Base-by-base conservation (phyloP, 2,329 filamentous ascomycete species). In the Fusarium tanahbumbuense region DNA sequence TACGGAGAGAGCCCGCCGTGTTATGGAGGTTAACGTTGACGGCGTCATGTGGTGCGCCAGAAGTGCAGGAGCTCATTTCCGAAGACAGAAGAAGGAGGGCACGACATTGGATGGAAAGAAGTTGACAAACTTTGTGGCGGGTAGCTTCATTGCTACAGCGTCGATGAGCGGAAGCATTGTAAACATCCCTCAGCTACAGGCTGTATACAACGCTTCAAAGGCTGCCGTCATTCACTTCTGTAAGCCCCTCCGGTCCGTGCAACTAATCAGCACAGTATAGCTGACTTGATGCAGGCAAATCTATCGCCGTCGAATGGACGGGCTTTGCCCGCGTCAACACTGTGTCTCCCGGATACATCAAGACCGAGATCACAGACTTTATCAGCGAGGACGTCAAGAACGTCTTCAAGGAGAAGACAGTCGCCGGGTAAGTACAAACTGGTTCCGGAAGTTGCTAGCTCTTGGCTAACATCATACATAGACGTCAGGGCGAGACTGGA, bases 131-230 rank as follows among this genome's bases (percentile, higher is more conserved):
- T 92, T 87, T 76, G 83, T 82, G 4, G 83, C 86, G 27, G 92
- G 92, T 23, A 91, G 89, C 77, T 93, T 95, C 79, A 89, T 95
- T 71, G 90, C 90, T 27, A 95, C 93, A 9, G 90, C 92, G 2
- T 92, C 89, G 61, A 94, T 95, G 87, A 91, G 88, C 72, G 92
- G 89, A 6, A 91, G 92, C 76, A 91, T 94, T 73, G 91, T 89
- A 77, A 94, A 94, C 77, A 86, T 93, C 61, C 92, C 92, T 8
- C 92, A 94, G 81, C 77, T 90, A 71, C 92, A 94, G 81, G 85
- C 89, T 8, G 88, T 90, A 11, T 93, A 93, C 78, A 93, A 93
- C 77, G 89, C 88, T 20, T 89, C 89, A 68, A 93, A 93, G 81
- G 88, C 90, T 2, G 91, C 86, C 30, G 82, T 87, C 15, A 85